A percentile compares a stretch with the other conserved stretches of the same genome.
These are phyloP conservation scores for Sclerotinia trifoliorum DNA, from an alignment of 2,329 filamentous ascomycete genomes.

Conservation along the genomic window DNA sequence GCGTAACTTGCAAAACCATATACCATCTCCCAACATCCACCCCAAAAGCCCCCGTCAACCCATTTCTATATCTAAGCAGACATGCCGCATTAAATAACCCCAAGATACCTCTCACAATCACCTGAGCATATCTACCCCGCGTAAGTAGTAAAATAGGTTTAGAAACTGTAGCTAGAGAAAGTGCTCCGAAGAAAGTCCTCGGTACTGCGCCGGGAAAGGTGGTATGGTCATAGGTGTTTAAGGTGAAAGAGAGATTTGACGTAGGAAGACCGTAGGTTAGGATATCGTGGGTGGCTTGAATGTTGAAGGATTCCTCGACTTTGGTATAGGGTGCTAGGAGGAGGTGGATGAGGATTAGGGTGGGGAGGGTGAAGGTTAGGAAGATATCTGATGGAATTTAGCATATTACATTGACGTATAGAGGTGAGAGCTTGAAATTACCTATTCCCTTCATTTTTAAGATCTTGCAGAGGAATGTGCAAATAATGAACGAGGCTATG, in stretches of 20 bases:
- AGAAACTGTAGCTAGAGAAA: constrained; percentile 70
- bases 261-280: constrained; percentile 74
- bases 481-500: neutral
- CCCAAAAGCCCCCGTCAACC: constrained; percentile 68
- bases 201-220: constrained; percentile 89
- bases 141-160: constrained; percentile 62
- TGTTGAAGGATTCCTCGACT: constrained; percentile 97
- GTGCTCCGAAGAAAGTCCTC: constrained; percentile 81
- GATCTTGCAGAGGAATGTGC: neutral
- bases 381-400: constrained; percentile 44
- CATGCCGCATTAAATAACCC: constrained; percentile 72
- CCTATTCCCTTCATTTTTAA: constrained; percentile 35
- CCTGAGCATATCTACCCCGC: constrained; percentile 55
- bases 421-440: constrained; percentile 18
- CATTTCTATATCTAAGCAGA: constrained; percentile 63
- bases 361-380: constrained; percentile 58
- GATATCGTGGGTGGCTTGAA: constrained; percentile 91
- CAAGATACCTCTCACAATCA: constrained; percentile 71
- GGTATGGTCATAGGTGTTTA: constrained; percentile 82
- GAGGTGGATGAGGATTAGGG: constrained; percentile 67
- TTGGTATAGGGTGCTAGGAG: constrained; percentile 84
- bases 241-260: constrained; percentile 50
- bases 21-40: constrained; percentile 73
- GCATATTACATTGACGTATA: neutral
- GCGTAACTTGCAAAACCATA: constrained; percentile 70